Base-by-base conservation (phyloP, 202 grass and related monocot species). In the Carex arenaria region DNA sequence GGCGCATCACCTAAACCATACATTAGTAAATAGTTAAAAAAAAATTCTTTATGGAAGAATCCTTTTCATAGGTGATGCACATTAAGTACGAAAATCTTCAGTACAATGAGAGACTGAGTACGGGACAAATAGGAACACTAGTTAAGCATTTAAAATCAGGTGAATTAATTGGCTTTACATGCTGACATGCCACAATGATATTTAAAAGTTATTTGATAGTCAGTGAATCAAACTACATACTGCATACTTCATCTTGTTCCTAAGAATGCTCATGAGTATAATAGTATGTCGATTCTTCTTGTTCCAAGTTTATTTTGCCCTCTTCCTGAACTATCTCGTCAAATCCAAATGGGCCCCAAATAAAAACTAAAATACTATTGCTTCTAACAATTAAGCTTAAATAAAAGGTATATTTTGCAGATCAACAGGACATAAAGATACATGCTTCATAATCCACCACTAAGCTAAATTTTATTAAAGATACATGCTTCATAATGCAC, bases 1-100 rank as follows among this genome's bases (percentile, higher is more conserved):
- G 87, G 19, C 86, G 86, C 94, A 97, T 90, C 36, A 93, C 89
- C 94, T 97, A 85, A 66, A 87, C 14, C n/a, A 64, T 45, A 80
- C 15, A 79, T 74, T 5, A 57, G 2, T 61, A 60, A 7, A 38
- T 13, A 40, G 18, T 19, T 36, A 6, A 34, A 38, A 34, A 38
- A 17, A 38, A 38, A 0, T 49, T 12, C 60, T 56, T 38, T 57
- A 15, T 43, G 13, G 23, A 63, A 62, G 18, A 45, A 70, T 45
- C 4, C 8, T 70, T 70, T 70, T 43, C 3, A 15, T 22, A 68
- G 15, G 32, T 10, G 15, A 11, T n/a, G 12, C 3, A 70, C 15
- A 70, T n/a, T 17, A 45, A 20, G 9, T 45, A 20, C 18, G 17
- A 20, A 70, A 20, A 19, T 70, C 9, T 70, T 45, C 36, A 70